These are phyloP conservation scores for Venturia carpophila DNA, from an alignment of 2,329 filamentous ascomycete species.

Conservation along the genomic window DNA sequence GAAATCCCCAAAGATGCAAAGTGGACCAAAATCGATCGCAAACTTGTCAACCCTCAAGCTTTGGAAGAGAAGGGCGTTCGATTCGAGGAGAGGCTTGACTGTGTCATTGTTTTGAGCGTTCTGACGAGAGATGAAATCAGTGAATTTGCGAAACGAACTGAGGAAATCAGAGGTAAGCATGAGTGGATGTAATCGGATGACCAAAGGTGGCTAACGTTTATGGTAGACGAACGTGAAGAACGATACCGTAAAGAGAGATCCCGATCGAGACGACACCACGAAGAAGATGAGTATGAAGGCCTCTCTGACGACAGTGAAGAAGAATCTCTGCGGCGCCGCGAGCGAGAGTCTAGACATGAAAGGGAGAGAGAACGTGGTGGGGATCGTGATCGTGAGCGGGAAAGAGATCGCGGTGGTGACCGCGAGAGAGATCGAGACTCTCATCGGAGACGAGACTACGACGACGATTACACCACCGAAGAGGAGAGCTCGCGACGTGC, in stretches of 20 bases:
- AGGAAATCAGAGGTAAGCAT: conserved; percentile 46
- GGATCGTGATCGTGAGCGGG: conserved; percentile 8
- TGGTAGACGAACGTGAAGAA: conserved; percentile 16
- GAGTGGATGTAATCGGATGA: neutral
- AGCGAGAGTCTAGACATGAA: conserved; percentile 6
- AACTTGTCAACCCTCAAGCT: conserved; percentile 82
- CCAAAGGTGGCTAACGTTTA: neutral
- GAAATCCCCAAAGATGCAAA: conserved; percentile 50
- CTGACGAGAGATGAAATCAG: conserved; percentile 85
- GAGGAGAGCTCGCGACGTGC: conserved; percentile 10
- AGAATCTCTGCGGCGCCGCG: conserved; percentile 10
- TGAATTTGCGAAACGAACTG: conserved; percentile 72
- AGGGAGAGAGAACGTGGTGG: conserved; percentile 6
- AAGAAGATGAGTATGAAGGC: neutral
- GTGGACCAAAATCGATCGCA: conserved; percentile 88
- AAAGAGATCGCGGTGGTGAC: too few relatives aligned
- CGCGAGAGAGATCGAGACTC: conserved; percentile 14
- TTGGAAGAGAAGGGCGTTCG: conserved; percentile 80
- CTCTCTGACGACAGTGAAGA: neutral
- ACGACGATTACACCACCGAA: conserved; percentile 13
- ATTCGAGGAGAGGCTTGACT: conserved; percentile 86
- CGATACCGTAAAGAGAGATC: conserved; percentile 1
- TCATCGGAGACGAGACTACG: conserved; percentile 9
- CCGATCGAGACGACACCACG: conserved; percentile 5
- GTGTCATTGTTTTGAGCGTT: conserved; percentile 86